phyloP scores from a whole-genome alignment of 306 rosid species.

The Gleditsia sinensis region DNA sequence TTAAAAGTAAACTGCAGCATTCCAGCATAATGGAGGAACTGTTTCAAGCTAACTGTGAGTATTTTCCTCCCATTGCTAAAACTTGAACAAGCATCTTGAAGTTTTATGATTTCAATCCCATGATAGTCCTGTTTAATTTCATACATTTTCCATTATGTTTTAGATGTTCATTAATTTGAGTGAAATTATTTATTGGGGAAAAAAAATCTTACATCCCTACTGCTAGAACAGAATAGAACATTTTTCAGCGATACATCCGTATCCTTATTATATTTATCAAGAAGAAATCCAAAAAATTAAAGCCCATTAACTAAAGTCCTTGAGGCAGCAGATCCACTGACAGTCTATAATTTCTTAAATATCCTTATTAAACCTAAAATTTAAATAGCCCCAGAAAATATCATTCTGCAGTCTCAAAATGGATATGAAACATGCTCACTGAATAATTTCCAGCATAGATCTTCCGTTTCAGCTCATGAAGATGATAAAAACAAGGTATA shows the following conservation, averaged over 20 bases:
- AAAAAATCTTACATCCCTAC: conserved; percentile 1
- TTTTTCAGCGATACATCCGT: neutral
- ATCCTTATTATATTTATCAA: conserved; percentile 15
- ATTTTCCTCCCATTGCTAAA: conserved; percentile 11
- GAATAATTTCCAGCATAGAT: conserved; percentile 26
- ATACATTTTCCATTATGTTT: conserved; percentile 15
- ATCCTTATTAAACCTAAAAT: conserved; percentile 4
- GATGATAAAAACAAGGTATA: conserved; percentile 15
- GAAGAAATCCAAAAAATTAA: neutral
- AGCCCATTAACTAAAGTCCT: conserved; percentile 14
- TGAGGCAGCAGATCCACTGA: conserved; percentile 5
- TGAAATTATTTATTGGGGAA: neutral
- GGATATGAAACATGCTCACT: neutral
- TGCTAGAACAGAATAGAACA: conserved; percentile 11
- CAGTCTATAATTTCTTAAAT: conserved; percentile 17
- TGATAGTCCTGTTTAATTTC: conserved; percentile 11
- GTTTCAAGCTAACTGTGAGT: neutral
- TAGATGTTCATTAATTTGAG: conserved; percentile 3
- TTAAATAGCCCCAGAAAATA: neutral
- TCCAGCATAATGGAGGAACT: conserved; percentile 8
- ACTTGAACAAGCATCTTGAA: neutral
- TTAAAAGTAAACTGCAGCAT: neutral
- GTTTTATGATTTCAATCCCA: neutral
- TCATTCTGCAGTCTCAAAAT: conserved; percentile 4
- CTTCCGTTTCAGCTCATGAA: conserved; percentile 19